Percentiles rank a stretch among this genome's conserved stretches.
Conservation (phyloP, 768 basidiomycete genomes). For the Macrolepiota fuliginosa region DNA sequence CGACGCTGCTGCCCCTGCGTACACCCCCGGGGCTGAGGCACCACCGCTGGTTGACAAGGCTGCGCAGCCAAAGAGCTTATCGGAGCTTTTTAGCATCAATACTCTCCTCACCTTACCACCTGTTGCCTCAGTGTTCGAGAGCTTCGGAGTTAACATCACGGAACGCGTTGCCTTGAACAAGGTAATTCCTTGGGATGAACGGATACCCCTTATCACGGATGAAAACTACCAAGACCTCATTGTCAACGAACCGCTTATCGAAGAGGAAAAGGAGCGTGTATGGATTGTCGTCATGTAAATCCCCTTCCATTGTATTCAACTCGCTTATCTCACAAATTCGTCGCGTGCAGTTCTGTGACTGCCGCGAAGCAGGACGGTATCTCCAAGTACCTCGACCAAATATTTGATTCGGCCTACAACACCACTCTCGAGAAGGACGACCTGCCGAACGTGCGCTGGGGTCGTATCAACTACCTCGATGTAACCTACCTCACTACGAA, state of each 20-base stretch:
- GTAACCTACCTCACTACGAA: conserved; percentile 83
- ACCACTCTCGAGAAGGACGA: conserved; percentile 55
- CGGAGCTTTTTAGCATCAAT: conserved; percentile 34
- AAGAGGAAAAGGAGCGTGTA: conserved; percentile 61
- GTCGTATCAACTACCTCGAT: conserved; percentile 83
- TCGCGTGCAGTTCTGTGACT: conserved; percentile 49
- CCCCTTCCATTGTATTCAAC: not conserved
- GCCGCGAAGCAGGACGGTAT: conserved; percentile 57
- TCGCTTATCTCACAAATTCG: conserved; percentile 6
- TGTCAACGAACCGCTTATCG: conserved; percentile 62
- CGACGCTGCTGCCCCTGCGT: conserved; percentile 21
- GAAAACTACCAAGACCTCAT: conserved; percentile 73
- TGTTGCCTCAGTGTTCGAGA: conserved; percentile 48
- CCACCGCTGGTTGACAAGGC: conserved; percentile 21
- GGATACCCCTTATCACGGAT: conserved; percentile 80
- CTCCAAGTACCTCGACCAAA: conserved; percentile 66
- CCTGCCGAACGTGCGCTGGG: conserved; percentile 74
- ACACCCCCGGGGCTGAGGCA: conserved; percentile 16
- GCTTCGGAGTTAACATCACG: conserved; percentile 71
- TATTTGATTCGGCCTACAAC: conserved; percentile 77
- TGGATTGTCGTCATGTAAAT: conserved; percentile 82
- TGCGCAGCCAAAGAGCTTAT: conserved; percentile 23
- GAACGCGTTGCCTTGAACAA: conserved; percentile 41
- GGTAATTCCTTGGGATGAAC: conserved; percentile 58
- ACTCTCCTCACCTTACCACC: conserved; percentile 52